Evolutionary conservation across 805 yeast species (phyloP).

Genomic region (Yarrowia deformans): DNA sequence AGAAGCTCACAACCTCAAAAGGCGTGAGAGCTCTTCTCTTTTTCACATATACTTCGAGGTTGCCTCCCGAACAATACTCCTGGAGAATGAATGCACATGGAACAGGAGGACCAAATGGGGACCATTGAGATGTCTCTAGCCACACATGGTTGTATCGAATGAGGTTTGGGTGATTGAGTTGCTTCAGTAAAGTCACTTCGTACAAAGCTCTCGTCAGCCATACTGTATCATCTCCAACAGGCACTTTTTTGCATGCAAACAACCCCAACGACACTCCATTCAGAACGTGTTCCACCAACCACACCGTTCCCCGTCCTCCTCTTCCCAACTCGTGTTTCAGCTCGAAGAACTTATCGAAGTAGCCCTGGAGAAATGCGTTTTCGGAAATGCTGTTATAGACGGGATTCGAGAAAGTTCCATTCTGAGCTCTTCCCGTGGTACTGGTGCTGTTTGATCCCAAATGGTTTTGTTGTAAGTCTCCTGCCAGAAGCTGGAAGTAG

Average conservation of each 20-base stretch:
- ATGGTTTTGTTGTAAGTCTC: conserved; percentile 7
- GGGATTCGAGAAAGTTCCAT: conserved; percentile 1
- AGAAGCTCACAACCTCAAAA: conserved; percentile 70
- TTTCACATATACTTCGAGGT: conserved; percentile 69
- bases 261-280: conserved; percentile 74
- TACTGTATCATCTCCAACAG: conserved; percentile 77
- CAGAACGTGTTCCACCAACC: conserved; percentile 80
- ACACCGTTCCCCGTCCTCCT: conserved; percentile 87
- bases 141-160: conserved; percentile 91
- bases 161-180: conserved; percentile 63
- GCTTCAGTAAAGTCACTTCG: conserved; percentile 74
- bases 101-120: conserved; percentile 62
- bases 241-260: conserved; percentile 84
- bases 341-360: conserved; percentile 70
- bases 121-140: conserved; percentile 71
- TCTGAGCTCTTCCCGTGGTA: background rate
- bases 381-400: conserved; percentile 43
- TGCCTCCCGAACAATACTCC: conserved; percentile 90
- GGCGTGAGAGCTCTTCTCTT: conserved; percentile 48
- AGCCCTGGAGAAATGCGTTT: conserved; percentile 77
- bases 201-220: conserved; percentile 73
- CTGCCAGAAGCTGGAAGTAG: conserved; percentile 35
- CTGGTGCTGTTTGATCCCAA: background rate
- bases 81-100: conserved; percentile 83
- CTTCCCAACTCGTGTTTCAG: conserved; percentile 69